Conservation (phyloP, 2,329 filamentous ascomycete species). For the Camptophora hylomeconis region DNA sequence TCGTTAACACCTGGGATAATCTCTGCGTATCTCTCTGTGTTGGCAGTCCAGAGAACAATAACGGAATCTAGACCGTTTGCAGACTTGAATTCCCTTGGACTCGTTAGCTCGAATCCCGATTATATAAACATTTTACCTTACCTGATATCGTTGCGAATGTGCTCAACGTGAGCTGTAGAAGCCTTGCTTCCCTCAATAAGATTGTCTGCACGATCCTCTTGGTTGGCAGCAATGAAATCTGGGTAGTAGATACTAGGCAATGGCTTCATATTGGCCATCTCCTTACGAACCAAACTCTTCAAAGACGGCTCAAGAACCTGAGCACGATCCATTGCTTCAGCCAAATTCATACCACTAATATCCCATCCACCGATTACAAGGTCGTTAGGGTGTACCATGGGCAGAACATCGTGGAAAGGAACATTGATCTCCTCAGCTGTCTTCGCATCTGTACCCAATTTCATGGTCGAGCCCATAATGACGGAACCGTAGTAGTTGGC, state of each 20-base stretch:
- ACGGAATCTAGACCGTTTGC: slow-evolving; percentile 81
- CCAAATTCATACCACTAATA: slow-evolving; percentile 81
- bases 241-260: slow-evolving; percentile 96
- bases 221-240: slow-evolving; percentile 97
- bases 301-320: slow-evolving; percentile 89
- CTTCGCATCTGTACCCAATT: slow-evolving; percentile 77
- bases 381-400: slow-evolving; percentile 96
- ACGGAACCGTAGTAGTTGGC: slow-evolving; percentile 98
- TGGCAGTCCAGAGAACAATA: slow-evolving; percentile 96
- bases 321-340: slow-evolving; percentile 88
- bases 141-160: slow-evolving; percentile 85
- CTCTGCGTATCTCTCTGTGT: slow-evolving; percentile 93
- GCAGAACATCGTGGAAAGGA: slow-evolving; percentile 84
- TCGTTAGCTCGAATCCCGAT: slow-evolving; percentile 7
- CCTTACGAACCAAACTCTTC: slow-evolving; percentile 80
- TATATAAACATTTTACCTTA: slow-evolving; percentile 25
- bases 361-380: slow-evolving; percentile 94
- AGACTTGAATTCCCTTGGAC: slow-evolving; percentile 67
- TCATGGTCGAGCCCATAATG: slow-evolving; percentile 93
- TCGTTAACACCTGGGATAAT: slow-evolving; percentile 84
- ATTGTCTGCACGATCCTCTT: slow-evolving; percentile 93
- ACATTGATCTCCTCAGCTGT: slow-evolving; percentile 88
- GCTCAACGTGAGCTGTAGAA: slow-evolving; percentile 75
- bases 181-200: slow-evolving; percentile 72
- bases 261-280: slow-evolving; percentile 79